Base-by-base conservation (phyloP, 768 basidiomycete species). In the Fomitopsis serialis region DNA sequence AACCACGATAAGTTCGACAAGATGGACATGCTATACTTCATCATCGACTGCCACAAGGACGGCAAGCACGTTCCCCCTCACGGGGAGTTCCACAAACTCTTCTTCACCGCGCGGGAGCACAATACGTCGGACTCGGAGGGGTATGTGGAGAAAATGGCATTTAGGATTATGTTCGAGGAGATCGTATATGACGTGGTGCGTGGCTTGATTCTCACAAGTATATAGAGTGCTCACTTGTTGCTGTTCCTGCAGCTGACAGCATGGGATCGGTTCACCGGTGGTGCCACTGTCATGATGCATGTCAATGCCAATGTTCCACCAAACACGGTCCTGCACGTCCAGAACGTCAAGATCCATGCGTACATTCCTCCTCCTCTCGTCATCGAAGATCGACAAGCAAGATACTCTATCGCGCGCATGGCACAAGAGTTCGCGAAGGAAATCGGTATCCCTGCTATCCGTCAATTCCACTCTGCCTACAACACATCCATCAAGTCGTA, bases 31-130 rank as follows among this genome's bases (percentile, higher is more conserved):
- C 46, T 44, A 19, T 54, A 36, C 37, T 44, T 54, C 21, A 19
- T 24, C 29, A 40, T 47, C 1, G 53, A 47, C 27, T 21, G 25
- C 46, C 29, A 48, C 29, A 43, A 49, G 27, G 53, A 53, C 40
- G 32, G 32, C 45, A 19, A 43, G 7, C 46, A 43, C 13, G n/a
- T 27, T 3, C 5, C 40, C 10, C 17, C 11, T 10, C 46, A 25
- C 29, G 27, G 34, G 23, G 11, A 19, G 6, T 54, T 54, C 42
- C 47, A 54, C 37, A 13, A 2, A 1, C 8, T 23, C 10, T 54
- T 43, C 43, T 6, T 7, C 35, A 32, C 21, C 13, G 52, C 24
- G 10, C 45, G 52, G 6, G 9, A 27, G 11, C 25, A n/a, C 1
- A 42, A 6, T 11, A 5, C 29, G 29, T 11, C 5, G 29, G 29